Percentiles rank a stretch among this genome's conserved stretches.
phyloP scores from a whole-genome alignment of 2,329 filamentous ascomycete species.

The Beauveria caledonica region DNA sequence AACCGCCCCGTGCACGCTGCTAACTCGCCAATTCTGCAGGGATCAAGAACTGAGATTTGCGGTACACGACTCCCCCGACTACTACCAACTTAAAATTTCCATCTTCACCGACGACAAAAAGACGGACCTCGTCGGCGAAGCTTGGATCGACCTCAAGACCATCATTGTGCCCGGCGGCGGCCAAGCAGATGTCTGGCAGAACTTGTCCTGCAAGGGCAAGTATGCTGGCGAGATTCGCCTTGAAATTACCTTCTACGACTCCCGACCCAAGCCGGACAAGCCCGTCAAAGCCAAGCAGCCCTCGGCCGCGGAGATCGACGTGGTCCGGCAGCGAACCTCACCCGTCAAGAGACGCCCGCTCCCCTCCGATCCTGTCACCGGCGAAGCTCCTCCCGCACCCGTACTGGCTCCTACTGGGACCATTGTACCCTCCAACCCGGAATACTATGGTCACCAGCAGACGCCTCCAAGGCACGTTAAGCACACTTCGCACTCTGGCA shows the following conservation, averaged over 20 bases:
- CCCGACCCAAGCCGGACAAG: constrained; percentile 72
- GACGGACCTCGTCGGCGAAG: constrained; percentile 92
- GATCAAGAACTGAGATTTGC: constrained; percentile 94
- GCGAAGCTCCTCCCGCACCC: constrained; percentile 33
- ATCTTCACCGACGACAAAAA: constrained; percentile 98
- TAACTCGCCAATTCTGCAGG: constrained; percentile 45
- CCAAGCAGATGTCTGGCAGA: constrained; percentile 92
- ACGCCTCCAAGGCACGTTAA: constrained; percentile 41
- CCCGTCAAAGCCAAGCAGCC: constrained; percentile 45
- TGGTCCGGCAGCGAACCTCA: constrained; percentile 38
- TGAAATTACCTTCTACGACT: constrained; percentile 95
- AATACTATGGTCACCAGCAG: constrained; percentile 29
- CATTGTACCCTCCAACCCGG: constrained; percentile 26
- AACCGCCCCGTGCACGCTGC: neutral
- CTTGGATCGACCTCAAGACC: constrained; percentile 74
- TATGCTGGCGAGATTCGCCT: constrained; percentile 93
- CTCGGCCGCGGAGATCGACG: constrained; percentile 28
- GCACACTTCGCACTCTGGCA: constrained; percentile 27
- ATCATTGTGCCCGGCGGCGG: constrained; percentile 82
- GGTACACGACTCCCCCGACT: constrained; percentile 93
- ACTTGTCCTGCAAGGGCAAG: constrained; percentile 78
- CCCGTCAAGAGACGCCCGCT: constrained; percentile 76
- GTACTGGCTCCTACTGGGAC: constrained; percentile 14
- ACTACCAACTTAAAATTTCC: constrained; percentile 90
- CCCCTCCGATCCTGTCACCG: constrained; percentile 65